These are phyloP conservation scores for Miscanthus sacchariflorus DNA, from an alignment of 202 grass and related monocot genomes.

Conservation along the genomic window DNA sequence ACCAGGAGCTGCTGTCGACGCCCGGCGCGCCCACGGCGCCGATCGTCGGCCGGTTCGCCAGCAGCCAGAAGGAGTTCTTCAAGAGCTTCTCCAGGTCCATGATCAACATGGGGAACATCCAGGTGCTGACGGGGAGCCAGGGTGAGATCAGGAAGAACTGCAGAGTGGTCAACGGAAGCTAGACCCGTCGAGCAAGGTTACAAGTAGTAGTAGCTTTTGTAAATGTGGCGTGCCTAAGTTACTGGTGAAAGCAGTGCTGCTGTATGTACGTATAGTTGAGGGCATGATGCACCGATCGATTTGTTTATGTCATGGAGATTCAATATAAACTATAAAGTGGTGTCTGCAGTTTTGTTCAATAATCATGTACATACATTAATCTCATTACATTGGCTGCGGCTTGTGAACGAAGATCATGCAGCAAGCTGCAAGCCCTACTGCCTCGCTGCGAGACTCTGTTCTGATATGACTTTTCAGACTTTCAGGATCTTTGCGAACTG, in stretches of 20 bases:
- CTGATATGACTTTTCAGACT: no score
- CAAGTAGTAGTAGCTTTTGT: background rate
- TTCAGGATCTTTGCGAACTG: no score
- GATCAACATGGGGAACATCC: constrained; percentile 76
- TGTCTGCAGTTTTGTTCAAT: background rate
- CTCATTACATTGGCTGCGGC: no score
- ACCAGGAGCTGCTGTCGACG: constrained; percentile 75
- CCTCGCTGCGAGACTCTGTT: no score
- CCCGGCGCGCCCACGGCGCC: constrained; percentile 52
- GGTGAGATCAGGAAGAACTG: constrained; percentile 71
- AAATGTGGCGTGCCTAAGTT: background rate
- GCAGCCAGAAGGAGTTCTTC: constrained; percentile 70
- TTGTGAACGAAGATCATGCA: no score
- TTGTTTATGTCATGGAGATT: constrained; percentile 2
- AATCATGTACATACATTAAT: background rate
- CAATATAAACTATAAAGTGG: background rate
- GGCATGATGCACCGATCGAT: background rate
- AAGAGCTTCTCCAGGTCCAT: constrained; percentile 62
- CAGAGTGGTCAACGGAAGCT: constrained; percentile 56
- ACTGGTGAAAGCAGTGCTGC: background rate
- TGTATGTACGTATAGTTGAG: background rate
- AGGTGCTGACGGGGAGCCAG: constrained; percentile 52
- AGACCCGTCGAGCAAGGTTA: background rate
- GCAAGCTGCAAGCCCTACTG: no score
- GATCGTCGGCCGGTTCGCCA: constrained; percentile 58